Conservation (phyloP, 2,329 filamentous ascomycete genomes). For the Neopestalotiopsis rosae region DNA sequence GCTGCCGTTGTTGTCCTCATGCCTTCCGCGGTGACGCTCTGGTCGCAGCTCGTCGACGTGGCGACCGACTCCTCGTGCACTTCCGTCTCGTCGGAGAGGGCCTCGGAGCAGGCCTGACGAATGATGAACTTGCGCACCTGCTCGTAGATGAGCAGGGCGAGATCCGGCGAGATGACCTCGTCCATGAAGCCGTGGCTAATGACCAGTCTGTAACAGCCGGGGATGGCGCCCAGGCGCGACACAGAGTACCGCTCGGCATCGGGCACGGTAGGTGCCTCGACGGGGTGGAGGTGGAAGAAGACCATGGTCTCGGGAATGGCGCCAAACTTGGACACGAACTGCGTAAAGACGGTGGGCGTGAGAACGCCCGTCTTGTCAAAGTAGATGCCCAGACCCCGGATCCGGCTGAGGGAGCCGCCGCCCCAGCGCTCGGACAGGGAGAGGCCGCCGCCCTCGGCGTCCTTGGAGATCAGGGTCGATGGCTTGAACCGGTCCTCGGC, state of each 20-base stretch:
- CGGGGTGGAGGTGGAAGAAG: constrained; percentile 74
- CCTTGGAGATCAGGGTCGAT: constrained; percentile 40
- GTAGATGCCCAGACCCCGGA: constrained; percentile 71
- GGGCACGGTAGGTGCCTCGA: constrained; percentile 62
- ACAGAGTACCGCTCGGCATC: constrained; percentile 53
- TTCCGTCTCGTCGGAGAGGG: constrained; percentile 19
- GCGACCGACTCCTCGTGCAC: constrained; percentile 19
- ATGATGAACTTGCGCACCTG: constrained; percentile 60
- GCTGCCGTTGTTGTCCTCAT: constrained; percentile 20
- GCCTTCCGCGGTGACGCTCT: not conserved
- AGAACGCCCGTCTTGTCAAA: constrained; percentile 77
- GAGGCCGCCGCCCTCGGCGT: constrained; percentile 31
- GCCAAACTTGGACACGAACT: constrained; percentile 75
- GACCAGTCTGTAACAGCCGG: constrained; percentile 71
- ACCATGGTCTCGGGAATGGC: constrained; percentile 71
- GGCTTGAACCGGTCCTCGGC: constrained; percentile 62
- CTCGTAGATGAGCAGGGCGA: constrained; percentile 64
- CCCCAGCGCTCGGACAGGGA: constrained; percentile 45
- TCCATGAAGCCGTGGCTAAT: constrained; percentile 77
- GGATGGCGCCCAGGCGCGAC: constrained; percentile 50
- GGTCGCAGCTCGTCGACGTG: constrained; percentile 22
- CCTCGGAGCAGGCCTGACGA: constrained; percentile 31
- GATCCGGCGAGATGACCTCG: constrained; percentile 68
- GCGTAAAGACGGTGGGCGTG: constrained; percentile 70
- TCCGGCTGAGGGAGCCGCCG: constrained; percentile 48